A percentile compares a stretch with the other conserved stretches of the same genome.
These are phyloP conservation scores for Monosporascus sp. DNA, from an alignment of 2,329 filamentous ascomycete species.

Conservation along the genomic window DNA sequence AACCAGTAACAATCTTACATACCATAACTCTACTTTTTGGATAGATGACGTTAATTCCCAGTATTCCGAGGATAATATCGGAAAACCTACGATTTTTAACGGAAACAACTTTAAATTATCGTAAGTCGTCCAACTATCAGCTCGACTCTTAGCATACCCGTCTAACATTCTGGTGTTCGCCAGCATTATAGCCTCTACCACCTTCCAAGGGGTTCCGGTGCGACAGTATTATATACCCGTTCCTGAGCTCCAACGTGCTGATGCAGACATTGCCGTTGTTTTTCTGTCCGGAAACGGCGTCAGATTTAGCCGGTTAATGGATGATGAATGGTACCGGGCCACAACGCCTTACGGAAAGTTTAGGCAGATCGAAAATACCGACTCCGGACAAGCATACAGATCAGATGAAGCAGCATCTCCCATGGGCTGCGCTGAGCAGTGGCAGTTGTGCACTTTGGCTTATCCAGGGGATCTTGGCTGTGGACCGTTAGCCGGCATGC, in stretches of 20 bases:
- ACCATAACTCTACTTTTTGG: not conserved
- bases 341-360: not conserved
- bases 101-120: slow-evolving; percentile 1
- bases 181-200: not conserved
- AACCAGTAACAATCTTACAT: not conserved
- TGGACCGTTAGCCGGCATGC: slow-evolving; percentile 4
- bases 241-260: not conserved
- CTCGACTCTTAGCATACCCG: not conserved
- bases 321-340: slow-evolving; percentile 15
- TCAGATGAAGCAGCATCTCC: slow-evolving; percentile 7
- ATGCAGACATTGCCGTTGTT: slow-evolving; percentile 3
- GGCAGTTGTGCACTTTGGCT: slow-evolving; percentile 11
- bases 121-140: not conserved
- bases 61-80: not conserved
- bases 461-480: slow-evolving; percentile 6
- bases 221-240: not conserved
- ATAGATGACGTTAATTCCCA: not conserved
- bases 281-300: slow-evolving; percentile 14
- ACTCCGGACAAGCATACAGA: not conserved
- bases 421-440: slow-evolving; percentile 9
- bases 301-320: not conserved
- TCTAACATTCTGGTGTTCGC: not conserved
- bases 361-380: fast-evolving
- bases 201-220: not conserved
- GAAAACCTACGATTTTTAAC: too few relatives aligned